Base-by-base conservation (phyloP, 2,329 filamentous ascomycete species). In the Immersiporthe knoxdaviesiana region DNA sequence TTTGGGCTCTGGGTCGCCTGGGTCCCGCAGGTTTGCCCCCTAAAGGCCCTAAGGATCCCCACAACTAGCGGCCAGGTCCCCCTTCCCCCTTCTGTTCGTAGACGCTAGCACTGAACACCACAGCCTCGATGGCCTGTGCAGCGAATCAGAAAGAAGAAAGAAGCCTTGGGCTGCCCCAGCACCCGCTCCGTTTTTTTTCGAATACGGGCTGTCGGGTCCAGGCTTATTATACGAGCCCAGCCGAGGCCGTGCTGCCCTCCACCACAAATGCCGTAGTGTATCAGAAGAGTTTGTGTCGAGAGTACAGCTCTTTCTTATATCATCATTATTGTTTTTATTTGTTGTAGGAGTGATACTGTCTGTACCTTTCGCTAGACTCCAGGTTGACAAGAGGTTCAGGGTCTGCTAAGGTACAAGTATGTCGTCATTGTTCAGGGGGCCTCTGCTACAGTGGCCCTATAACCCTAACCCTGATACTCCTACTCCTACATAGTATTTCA, bases 141-240 rank as follows among this genome's bases (percentile, higher is more conserved):
- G 59, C 59, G n/a, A 61, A 61, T 61, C 59, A 61, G 59, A 37
- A n/a, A n/a, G n/a, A n/a, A n/a, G n/a, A n/a, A n/a, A 24, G 18
- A n/a, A n/a, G 21, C 44, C 35, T 14, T 54, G 10, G 50, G 10
- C 24, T 10, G 50, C 24, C 14, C 24, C 12, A 7, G 24, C 44
- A 16, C 50, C n/a, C n/a, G n/a, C 12, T 14, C 4, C 11, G 5
- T 4, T n/a, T 24, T 14, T 27, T 27, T 7, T 14, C 3, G 21
- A 44, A 62, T 44, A 62, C 59, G 59, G 59, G 59, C 59, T 62
- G 59, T 62, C 59, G 59, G 59, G 59, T 62, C 37, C 37, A 44
- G 59, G 14, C 37, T n/a, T 16, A 62, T n/a, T 16, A 62, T 11
- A 62, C 59, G 59, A 62, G 59, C 59, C 59, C 27, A 62, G 59